Evolutionary conservation across 257 asterid genomes (phyloP), one percentile per base, ranked within the genome.

Genomic region (Anisodus tanguticus): DNA sequence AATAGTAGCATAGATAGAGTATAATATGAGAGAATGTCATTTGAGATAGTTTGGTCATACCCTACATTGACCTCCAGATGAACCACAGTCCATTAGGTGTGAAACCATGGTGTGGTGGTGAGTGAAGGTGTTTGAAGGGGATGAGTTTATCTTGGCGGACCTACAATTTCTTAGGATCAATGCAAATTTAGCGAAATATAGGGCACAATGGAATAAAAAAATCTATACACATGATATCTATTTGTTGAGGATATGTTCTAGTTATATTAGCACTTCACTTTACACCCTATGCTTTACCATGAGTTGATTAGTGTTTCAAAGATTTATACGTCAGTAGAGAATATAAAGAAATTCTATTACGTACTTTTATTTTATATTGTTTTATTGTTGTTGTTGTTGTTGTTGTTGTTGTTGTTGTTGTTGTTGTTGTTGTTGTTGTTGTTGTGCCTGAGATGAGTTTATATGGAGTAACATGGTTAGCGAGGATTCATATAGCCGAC

Each of bases 231-330:
- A 4, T 6, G 9, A 15, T 39, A 68, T 22, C 13, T 68, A 68
- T 69, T 69, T 16, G 54, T 69, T 69, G 78, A 39, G 12, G 22
- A 69, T 69, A 41, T 69, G 78, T 69, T 39, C 19, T 41, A 69
- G 78, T 69, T 58, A 49, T 80, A 43, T 58, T 60, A 39, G 45
- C 8, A 60, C 84, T 43, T 81, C 6, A 66, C 0, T 81, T 64
- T 41, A 41, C 84, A 12, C 39, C 76, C 47, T 7, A 81, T 41
- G 35, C 57, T 67, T 60, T 81, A 26, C 35, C 59, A 45, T 57
- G 55, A 81, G 53, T 45, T 26, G 41, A 43, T 66, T 22, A n/a
- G 31, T 69, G 31, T 39, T 69, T 31, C 54, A 69, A 69, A 69
- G 31, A 69, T 41, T 69, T 41, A 69, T 69, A 16, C 2, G 19